phyloP scores from a whole-genome alignment of 2,329 filamentous ascomycete species.

The Fonsecaea erecta region DNA sequence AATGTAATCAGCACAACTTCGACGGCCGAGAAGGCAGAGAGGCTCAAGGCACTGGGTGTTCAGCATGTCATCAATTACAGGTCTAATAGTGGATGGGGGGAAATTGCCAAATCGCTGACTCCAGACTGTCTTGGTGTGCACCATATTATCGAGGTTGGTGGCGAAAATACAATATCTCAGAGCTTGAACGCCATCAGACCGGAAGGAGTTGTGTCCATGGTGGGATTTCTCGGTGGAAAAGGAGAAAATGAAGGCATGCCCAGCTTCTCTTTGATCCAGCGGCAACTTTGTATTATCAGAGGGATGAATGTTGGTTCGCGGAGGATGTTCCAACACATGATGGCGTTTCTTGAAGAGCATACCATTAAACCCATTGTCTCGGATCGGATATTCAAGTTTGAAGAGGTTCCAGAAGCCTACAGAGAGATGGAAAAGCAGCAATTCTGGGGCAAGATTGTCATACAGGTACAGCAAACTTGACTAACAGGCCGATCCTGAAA shows the following conservation, averaged over 20 bases:
- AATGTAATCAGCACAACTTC: slow-evolving; percentile 58
- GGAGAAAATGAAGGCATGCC: slow-evolving; percentile 42
- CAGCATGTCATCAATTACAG: slow-evolving; percentile 57
- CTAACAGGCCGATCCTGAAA: too few relatives aligned
- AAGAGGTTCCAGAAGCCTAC: slow-evolving; percentile 58
- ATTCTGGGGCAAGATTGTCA: slow-evolving; percentile 61
- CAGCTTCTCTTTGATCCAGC: not conserved
- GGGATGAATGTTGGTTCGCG: not conserved
- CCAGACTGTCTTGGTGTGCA: slow-evolving; percentile 52
- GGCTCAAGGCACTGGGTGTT: slow-evolving; percentile 48
- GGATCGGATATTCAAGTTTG: slow-evolving; percentile 59
- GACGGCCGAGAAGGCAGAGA: slow-evolving; percentile 53
- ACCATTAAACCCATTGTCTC: slow-evolving; percentile 53
- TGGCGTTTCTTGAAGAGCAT: not conserved
- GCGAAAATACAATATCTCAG: slow-evolving; percentile 50
- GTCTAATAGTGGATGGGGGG: slow-evolving; percentile 51
- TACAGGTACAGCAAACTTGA: slow-evolving; percentile 38
- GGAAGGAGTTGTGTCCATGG: slow-evolving; percentile 50
- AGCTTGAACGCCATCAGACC: slow-evolving; percentile 52
- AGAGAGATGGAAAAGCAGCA: slow-evolving; percentile 58
- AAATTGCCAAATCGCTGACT: slow-evolving; percentile 52
- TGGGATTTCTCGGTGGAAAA: slow-evolving; percentile 46
- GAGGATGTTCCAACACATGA: slow-evolving; percentile 4
- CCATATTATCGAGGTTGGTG: slow-evolving; percentile 48
- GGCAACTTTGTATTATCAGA: not conserved